Percentiles rank a stretch among this genome's conserved stretches.
Conservation (phyloP, 2,329 filamentous ascomycete species). For the Trichoderma sp. region DNA sequence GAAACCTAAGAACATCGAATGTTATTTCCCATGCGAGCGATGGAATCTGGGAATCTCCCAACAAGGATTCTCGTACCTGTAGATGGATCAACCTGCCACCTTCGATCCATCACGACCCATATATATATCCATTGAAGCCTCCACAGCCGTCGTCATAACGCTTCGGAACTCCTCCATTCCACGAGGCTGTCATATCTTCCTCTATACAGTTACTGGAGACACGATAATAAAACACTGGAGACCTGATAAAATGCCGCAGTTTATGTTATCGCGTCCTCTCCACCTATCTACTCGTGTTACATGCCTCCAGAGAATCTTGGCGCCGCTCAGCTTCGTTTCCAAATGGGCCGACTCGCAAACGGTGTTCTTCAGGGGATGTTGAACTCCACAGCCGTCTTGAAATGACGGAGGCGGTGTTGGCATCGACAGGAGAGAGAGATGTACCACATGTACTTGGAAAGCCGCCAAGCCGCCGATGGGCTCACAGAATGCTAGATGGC, state of each 20-base stretch:
- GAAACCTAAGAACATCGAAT: not conserved
- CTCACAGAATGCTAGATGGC: not conserved
- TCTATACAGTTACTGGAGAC: constrained; percentile 23
- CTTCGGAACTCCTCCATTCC: not conserved
- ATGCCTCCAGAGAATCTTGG: constrained; percentile 15
- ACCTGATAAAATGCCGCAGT: constrained; percentile 32
- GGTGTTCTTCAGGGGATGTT: constrained; percentile 15
- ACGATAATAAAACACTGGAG: constrained; percentile 30
- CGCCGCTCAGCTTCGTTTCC: not conserved
- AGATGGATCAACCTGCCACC: not conserved
- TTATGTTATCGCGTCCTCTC: constrained; percentile 29
- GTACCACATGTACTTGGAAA: not conserved
- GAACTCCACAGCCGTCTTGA: constrained; percentile 23
- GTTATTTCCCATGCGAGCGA: not conserved
- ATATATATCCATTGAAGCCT: not conserved
- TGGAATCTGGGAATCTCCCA: not conserved
- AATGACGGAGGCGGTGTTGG: constrained; percentile 27
- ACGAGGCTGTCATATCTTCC: constrained; percentile 3
- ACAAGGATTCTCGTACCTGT: not conserved
- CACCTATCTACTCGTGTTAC: constrained; percentile 25
- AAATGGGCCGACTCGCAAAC: constrained; percentile 3
- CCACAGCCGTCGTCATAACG: constrained; percentile 16
- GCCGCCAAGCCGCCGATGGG: not conserved
- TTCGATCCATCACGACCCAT: not conserved
- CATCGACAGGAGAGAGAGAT: constrained; percentile 10